A percentile compares a stretch with the other conserved stretches of the same genome.
Conservation (phyloP, 2,329 filamentous ascomycete genomes). For the Calonectria multiphialidica region DNA sequence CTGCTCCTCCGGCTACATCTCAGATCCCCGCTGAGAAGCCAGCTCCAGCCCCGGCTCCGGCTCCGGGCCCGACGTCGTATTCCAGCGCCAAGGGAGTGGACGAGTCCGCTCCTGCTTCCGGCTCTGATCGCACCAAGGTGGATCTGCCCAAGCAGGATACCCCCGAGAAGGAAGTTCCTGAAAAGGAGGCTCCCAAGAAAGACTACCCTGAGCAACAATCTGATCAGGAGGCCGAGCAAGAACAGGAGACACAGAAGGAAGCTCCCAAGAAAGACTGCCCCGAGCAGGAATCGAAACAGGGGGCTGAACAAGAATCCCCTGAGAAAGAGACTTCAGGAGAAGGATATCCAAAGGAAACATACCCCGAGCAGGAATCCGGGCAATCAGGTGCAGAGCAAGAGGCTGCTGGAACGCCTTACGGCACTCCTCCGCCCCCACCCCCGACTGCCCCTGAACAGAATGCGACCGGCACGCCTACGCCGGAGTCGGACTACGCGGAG, state of each 20-base stretch:
- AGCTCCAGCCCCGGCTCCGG: slow-evolving; percentile 23
- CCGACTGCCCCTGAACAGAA: slow-evolving; percentile 1
- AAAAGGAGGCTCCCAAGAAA: background rate
- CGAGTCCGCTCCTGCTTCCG: background rate
- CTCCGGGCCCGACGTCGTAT: slow-evolving; percentile 14
- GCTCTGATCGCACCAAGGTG: background rate
- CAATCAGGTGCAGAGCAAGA: background rate
- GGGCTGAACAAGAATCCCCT: background rate
- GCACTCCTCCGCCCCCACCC: slow-evolving; percentile 20
- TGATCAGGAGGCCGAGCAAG: background rate
- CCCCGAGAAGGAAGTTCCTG: background rate
- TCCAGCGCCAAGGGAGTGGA: background rate
- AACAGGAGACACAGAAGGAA: background rate
- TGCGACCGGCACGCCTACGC: background rate
- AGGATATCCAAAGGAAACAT: background rate
- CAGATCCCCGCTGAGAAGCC: background rate
- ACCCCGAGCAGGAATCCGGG: background rate
- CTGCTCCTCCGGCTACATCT: background rate
- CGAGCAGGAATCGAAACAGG: background rate
- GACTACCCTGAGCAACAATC: background rate
- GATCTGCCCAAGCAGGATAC: background rate
- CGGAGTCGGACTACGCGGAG: background rate
- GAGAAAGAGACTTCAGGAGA: background rate
- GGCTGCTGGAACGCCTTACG: background rate
- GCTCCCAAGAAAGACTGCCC: background rate